These are phyloP conservation scores for Paracamarosporium sp. DNA, from an alignment of 2,329 filamentous ascomycete genomes.

Conservation along the genomic window DNA sequence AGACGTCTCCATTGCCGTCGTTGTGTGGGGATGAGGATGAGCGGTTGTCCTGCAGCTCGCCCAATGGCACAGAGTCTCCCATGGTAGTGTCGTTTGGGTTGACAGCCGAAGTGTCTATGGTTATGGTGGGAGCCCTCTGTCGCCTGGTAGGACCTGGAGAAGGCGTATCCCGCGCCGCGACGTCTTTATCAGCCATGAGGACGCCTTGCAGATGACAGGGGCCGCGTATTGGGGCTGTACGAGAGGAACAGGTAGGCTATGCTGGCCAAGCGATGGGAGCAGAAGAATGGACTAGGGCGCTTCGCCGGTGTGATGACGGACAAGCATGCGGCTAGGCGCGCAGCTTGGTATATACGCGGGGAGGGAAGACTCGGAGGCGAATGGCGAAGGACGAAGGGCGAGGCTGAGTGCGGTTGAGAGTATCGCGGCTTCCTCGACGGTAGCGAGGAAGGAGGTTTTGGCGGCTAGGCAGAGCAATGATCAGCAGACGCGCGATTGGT, in stretches of 20 bases:
- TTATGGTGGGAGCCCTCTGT: slow-evolving; percentile 58
- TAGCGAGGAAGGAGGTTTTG: not conserved
- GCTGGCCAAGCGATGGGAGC: slow-evolving; percentile 29
- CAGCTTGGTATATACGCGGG: slow-evolving; percentile 20
- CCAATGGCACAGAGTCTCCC: slow-evolving; percentile 42
- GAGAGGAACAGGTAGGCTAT: slow-evolving; percentile 20
- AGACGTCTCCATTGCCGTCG: slow-evolving; percentile 27
- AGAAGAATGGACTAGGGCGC: slow-evolving; percentile 38
- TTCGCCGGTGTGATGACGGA: slow-evolving; percentile 36
- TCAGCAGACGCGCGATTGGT: slow-evolving; percentile 3
- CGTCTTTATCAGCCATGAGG: slow-evolving; percentile 38
- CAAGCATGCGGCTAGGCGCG: slow-evolving; percentile 30
- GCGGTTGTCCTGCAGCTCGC: slow-evolving; percentile 38
- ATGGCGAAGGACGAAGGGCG: slow-evolving; percentile 12
- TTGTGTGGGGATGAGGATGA: slow-evolving; percentile 24
- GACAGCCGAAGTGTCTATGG: slow-evolving; percentile 60
- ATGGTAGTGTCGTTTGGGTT: slow-evolving; percentile 44
- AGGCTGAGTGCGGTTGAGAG: slow-evolving; percentile 18
- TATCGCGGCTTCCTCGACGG: slow-evolving; percentile 4
- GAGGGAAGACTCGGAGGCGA: slow-evolving; percentile 7
- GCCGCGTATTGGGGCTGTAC: slow-evolving; percentile 22
- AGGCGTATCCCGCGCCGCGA: slow-evolving; percentile 27
- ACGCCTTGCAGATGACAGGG: slow-evolving; percentile 21
- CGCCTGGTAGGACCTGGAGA: slow-evolving; percentile 40
- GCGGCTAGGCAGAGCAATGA: not conserved